These are phyloP conservation scores for Talaromyces sp. DNA, from an alignment of 2,329 filamentous ascomycete genomes.

Conservation along the genomic window DNA sequence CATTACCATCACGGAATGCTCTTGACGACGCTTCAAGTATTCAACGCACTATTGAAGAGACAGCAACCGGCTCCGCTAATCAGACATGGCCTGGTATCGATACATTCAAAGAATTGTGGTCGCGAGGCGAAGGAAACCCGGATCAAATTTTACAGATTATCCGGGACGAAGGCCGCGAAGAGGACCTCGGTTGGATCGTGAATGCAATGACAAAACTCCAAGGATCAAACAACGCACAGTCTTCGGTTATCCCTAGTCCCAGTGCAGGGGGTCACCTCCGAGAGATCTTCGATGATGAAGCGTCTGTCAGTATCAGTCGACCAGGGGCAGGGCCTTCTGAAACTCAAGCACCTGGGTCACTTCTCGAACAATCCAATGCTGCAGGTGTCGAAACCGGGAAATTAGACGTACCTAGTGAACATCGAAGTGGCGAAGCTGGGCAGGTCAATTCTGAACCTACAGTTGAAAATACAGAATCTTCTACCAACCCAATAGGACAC, in stretches of 20 bases:
- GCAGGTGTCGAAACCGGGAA: not conserved
- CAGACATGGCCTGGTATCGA: slow-evolving; percentile 30
- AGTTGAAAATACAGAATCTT: not conserved
- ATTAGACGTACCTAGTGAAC: not conserved
- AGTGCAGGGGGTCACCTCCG: not conserved
- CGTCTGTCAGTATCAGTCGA: not conserved
- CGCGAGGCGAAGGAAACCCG: slow-evolving; percentile 56
- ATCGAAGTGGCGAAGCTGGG: not conserved
- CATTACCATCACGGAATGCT: slow-evolving; percentile 43
- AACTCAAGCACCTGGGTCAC: not conserved
- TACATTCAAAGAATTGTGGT: slow-evolving; percentile 54
- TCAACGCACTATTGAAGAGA: slow-evolving; percentile 44
- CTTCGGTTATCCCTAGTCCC: not conserved
- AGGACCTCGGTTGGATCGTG: slow-evolving; percentile 58
- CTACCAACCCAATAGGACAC: not conserved
- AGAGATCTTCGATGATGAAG: not conserved
- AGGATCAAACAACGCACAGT: slow-evolving; percentile 1
- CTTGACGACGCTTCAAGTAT: slow-evolving; percentile 45
- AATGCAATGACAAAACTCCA: slow-evolving; percentile 44
- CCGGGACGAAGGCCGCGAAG: slow-evolving; percentile 55
- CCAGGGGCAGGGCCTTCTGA: not conserved
- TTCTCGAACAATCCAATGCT: not conserved
- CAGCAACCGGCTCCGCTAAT: slow-evolving; percentile 2
- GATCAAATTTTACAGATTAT: slow-evolving; percentile 59
- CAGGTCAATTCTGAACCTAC: not conserved